phyloP scores from a whole-genome alignment of 805 yeast species.

The Naumovozyma baii region DNA sequence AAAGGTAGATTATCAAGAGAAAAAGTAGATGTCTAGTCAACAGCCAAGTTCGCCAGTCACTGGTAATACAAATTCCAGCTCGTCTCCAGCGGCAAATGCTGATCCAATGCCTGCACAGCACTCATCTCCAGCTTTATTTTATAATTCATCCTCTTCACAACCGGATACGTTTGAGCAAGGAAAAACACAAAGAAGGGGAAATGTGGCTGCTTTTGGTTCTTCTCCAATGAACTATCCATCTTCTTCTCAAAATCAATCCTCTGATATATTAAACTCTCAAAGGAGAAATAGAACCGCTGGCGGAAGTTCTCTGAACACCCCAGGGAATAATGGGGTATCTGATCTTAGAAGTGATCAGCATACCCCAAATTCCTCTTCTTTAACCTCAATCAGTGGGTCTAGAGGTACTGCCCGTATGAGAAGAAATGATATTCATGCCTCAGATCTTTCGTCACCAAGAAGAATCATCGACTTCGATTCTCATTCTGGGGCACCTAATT shows the following conservation, averaged over 20 bases:
- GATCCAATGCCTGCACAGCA: constrained; percentile 29
- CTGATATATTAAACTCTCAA: constrained; percentile 19
- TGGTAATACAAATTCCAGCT: constrained; percentile 26
- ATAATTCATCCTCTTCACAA: constrained; percentile 27
- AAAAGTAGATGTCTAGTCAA: background rate
- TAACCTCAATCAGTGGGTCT: constrained; percentile 32
- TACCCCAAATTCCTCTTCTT: constrained; percentile 14
- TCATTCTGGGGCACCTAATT: constrained; percentile 18
- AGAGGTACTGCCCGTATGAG: constrained; percentile 41
- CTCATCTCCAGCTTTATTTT: constrained; percentile 30
- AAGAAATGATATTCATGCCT: constrained; percentile 71
- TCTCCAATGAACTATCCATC: constrained; percentile 41
- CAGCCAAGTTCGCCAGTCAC: constrained; percentile 32
- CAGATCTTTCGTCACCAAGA: constrained; percentile 68
- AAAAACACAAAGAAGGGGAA: constrained; percentile 8
- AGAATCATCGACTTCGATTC: constrained; percentile 45
- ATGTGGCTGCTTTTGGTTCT: constrained; percentile 28
- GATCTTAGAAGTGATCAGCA: constrained; percentile 38
- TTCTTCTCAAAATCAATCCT: constrained; percentile 18
- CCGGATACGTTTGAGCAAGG: constrained; percentile 23
- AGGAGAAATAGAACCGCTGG: constrained; percentile 10
- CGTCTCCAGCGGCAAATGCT: constrained; percentile 32
- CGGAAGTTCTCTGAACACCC: constrained; percentile 7
- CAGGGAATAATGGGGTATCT: constrained; percentile 29
- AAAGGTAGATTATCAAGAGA: background rate